phyloP scores from a whole-genome alignment of 1,284 basidiomycete species.

The Pascua guehoae region DNA sequence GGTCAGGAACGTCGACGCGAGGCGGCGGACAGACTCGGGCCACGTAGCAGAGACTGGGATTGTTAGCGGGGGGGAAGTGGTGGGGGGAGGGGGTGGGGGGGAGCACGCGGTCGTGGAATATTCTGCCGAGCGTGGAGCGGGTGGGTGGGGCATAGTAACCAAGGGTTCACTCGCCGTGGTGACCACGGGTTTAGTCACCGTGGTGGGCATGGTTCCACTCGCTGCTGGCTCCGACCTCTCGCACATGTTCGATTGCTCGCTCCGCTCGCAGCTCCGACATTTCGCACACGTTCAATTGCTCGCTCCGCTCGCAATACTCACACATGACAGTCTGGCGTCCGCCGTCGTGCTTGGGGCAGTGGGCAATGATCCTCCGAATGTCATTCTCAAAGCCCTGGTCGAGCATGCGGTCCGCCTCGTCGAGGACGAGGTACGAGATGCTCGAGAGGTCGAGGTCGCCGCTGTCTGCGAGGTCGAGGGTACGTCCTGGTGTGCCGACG shows the following conservation, averaged over 20 bases:
- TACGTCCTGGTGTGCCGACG: constrained; percentile 90
- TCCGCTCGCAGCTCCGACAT: no score
- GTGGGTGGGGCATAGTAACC: no score
- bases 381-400: constrained; percentile 99
- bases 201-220: no score
- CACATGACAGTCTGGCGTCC: constrained; percentile 89
- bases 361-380: constrained; percentile 84
- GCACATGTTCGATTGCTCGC: no score
- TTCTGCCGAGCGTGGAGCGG: no score
- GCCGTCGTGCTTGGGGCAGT: constrained; percentile 60
- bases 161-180: no score
- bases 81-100: no score
- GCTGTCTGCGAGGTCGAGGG: constrained; percentile 83
- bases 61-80: background rate
- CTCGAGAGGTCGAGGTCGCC: constrained; percentile 79
- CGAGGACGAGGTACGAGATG: constrained; percentile 87
- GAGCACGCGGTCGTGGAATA: no score
- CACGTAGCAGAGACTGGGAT: constrained; percentile 87
- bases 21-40: constrained; percentile 89
- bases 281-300: no score
- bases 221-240: no score
- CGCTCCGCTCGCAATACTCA: constrained; percentile 49
- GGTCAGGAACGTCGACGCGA: constrained; percentile 87
- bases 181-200: no score
- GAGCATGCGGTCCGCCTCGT: constrained; percentile 98